These are phyloP conservation scores for Irpex sp. DNA, from an alignment of 1,284 basidiomycete species.

Conservation along the genomic window DNA sequence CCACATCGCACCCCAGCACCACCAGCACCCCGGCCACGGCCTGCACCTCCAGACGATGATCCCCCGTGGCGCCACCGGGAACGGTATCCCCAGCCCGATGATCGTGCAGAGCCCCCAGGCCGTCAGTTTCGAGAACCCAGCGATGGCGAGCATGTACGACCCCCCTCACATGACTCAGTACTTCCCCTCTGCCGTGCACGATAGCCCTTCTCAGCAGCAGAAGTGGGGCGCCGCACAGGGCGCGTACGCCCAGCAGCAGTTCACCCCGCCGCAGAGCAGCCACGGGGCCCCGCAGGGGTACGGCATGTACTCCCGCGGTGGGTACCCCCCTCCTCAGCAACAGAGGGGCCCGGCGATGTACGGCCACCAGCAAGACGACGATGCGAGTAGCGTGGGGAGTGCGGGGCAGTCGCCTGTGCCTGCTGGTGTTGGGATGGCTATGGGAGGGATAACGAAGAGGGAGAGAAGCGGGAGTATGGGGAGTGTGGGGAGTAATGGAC, in stretches of 20 bases:
- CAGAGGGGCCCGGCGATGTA: neutral
- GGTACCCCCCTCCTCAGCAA: neutral
- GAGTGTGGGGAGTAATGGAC: slow-evolving; percentile 32
- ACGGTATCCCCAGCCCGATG: slow-evolving; percentile 23
- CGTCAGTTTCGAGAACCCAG: slow-evolving; percentile 34
- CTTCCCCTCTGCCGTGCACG: slow-evolving; percentile 18
- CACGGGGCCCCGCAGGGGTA: slow-evolving; percentile 18
- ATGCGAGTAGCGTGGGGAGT: slow-evolving; percentile 35
- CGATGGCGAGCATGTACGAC: slow-evolving; percentile 32
- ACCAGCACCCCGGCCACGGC: slow-evolving; percentile 11
- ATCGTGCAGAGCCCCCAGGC: slow-evolving; percentile 29
- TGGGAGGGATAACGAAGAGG: slow-evolving; percentile 14
- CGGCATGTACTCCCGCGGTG: neutral
- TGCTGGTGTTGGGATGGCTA: slow-evolving; percentile 14
- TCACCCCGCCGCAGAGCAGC: slow-evolving; percentile 32
- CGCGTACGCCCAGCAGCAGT: slow-evolving; percentile 20
- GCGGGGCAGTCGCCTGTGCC: slow-evolving; percentile 21
- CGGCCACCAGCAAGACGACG: slow-evolving; percentile 33
- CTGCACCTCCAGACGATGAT: slow-evolving; percentile 30
- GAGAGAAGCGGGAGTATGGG: slow-evolving; percentile 39
- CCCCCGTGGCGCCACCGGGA: slow-evolving; percentile 19
- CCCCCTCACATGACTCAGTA: slow-evolving; percentile 24
- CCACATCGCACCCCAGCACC: slow-evolving; percentile 15
- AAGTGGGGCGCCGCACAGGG: slow-evolving; percentile 13
- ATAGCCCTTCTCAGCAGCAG: neutral